Evolutionary conservation across 495 filamentous ascomycete genomes (phyloP), one percentile per base, ranked within the genome.

Genomic region (Patellaria atrata): DNA sequence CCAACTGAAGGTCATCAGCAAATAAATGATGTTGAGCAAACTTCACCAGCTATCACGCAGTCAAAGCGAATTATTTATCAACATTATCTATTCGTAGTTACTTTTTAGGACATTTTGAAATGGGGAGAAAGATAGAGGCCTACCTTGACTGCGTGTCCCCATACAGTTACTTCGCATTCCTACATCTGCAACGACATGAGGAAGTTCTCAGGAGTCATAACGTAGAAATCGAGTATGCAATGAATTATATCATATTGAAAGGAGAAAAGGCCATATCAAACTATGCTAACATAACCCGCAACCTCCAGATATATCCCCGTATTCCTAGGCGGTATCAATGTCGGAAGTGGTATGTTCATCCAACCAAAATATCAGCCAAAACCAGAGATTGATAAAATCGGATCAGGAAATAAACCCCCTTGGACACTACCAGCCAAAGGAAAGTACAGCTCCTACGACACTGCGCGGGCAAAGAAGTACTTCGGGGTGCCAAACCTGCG

Each of bases 261-360:
- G 6, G 28, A 17, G 14, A 15, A 8, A 31, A 31, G 8, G 28
- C 14, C 14, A n/a, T n/a, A n/a, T n/a, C n/a, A n/a, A n/a, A n/a
- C n/a, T n/a, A n/a, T n/a, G n/a, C n/a, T n/a, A 16, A 33, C 18
- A 35, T 38, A 23, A 39, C 17, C 2, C 27, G n/a, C 9, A 29
- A 21, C 33, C 18, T 10, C 16, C 34, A 29, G n/a, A 22, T 19
- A 22, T 23, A 62, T 75, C 44, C 80, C 80, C 10, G 56, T 82
- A 29, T 74, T 86, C 45, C 59, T 86, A n/a, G 77, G 76, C 30
- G 80, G 69, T 14, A 68, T 86, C 44, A 83, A 79, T 44, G 65
- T 57, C 18, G 69, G 60, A 15, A 70, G 68, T 23, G 74, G 73
- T 77, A 51, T 32, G 56, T 51, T 29, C 27, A 29, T 30, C 22